Conservation (phyloP, 441 rosid genomes). For the Raphanus hybrid region DNA sequence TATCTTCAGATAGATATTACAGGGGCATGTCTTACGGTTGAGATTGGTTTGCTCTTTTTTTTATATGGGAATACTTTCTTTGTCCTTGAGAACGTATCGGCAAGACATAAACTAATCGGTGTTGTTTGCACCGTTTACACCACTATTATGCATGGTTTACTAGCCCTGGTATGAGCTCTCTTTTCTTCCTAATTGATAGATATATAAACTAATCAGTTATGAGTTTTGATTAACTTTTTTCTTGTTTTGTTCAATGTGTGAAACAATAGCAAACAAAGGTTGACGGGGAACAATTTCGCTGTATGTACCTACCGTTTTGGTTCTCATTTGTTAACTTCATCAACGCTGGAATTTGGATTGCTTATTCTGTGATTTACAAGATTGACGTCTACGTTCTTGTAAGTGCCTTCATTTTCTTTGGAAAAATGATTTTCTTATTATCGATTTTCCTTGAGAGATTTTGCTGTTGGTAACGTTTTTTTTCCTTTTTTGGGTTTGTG, state of each 20-base stretch:
- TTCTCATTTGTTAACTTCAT: neutral
- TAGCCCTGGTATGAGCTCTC: neutral
- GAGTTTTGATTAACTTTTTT: neutral
- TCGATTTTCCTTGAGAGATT: neutral
- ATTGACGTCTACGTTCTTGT: slow-evolving; percentile 11
- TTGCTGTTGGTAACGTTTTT: neutral
- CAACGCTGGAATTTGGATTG: slow-evolving; percentile 11
- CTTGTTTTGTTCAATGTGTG: neutral
- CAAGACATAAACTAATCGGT: neutral
- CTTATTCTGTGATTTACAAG: slow-evolving; percentile 10
- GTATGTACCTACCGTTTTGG: neutral
- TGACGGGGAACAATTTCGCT: neutral
- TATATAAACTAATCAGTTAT: neutral
- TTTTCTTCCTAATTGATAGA: neutral
- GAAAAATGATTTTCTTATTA: neutral
- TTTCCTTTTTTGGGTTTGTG: neutral
- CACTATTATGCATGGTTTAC: neutral
- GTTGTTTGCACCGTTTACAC: neutral
- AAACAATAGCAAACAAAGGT: neutral
- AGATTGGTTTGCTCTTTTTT: neutral
- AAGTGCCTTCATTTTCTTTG: slow-evolving; percentile 6
- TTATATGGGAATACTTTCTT: neutral
- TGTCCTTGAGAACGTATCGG: neutral
- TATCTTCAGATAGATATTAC: neutral
- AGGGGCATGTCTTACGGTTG: no score